A percentile compares a stretch with the other conserved stretches of the same genome.
Conservation (phyloP, 2,329 filamentous ascomycete species). For the Cladorrhinum sp. region DNA sequence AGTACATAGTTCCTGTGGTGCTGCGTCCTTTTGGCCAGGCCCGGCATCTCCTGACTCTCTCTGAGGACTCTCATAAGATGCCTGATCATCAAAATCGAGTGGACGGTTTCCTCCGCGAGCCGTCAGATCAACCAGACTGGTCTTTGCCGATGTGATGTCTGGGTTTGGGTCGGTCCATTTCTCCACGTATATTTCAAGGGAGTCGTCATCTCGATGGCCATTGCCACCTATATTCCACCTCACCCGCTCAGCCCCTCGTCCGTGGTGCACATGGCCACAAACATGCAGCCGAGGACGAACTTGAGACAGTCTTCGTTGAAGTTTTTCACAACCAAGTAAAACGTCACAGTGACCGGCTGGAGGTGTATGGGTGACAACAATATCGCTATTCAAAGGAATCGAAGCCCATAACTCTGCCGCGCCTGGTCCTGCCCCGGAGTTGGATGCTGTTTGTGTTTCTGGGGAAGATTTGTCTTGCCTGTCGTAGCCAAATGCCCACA, state of each 20-base stretch:
- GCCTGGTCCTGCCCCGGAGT: not conserved
- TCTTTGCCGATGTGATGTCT: conserved; percentile 53
- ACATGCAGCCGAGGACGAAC: conserved; percentile 63
- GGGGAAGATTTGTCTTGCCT: conserved; percentile 18
- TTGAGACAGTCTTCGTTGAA: conserved; percentile 56
- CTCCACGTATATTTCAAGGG: conserved; percentile 43
- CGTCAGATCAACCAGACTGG: conserved; percentile 62
- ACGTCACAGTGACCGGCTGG: conserved; percentile 58
- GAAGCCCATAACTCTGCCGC: conserved; percentile 51
- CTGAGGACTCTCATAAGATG: not conserved
- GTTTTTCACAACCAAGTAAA: conserved; percentile 57
- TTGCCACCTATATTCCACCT: conserved; percentile 53
- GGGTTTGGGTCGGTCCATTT: conserved; percentile 59
- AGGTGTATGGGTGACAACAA: conserved; percentile 71
- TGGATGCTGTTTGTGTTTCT: conserved; percentile 3
- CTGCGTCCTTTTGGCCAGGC: conserved; percentile 41
- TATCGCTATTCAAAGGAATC: conserved; percentile 60
- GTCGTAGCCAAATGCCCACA: conserved; percentile 68
- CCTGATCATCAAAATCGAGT: conserved; percentile 45
- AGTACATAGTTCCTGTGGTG: conserved; percentile 9
- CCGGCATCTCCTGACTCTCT: conserved; percentile 21
- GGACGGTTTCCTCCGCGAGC: conserved; percentile 37
- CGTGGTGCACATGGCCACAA: conserved; percentile 71
- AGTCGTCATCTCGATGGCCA: conserved; percentile 36
- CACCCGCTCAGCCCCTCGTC: conserved; percentile 61